Conservation (phyloP, 805 yeast species). For the Myxozyma neglecta region DNA sequence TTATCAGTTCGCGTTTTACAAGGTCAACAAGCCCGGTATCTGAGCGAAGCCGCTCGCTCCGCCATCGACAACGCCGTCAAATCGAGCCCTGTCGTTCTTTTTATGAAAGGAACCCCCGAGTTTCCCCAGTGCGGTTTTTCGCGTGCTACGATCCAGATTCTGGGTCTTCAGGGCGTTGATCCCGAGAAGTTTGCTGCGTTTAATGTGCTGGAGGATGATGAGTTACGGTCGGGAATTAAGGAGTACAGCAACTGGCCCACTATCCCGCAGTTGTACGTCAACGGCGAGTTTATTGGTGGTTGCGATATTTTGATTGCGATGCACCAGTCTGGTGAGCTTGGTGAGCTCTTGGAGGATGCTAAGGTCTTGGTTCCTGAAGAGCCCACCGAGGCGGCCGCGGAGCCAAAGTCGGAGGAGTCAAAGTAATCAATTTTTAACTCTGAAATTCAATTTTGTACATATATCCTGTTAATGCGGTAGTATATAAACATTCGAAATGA, state of each 20-base stretch:
- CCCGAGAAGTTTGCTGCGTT: constrained; percentile 96
- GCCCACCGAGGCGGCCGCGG: not conserved
- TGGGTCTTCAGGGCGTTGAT: constrained; percentile 97
- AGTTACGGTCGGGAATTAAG: constrained; percentile 90
- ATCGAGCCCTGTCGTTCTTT: constrained; percentile 91
- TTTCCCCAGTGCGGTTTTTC: constrained; percentile 98
- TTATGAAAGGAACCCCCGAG: constrained; percentile 99
- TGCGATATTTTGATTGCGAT: constrained; percentile 91
- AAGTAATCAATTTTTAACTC: not conserved
- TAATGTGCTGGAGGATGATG: constrained; percentile 92
- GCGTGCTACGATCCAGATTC: constrained; percentile 85
- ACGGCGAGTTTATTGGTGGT: constrained; percentile 92
- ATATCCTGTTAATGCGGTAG: not conserved
- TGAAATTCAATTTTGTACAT: not conserved
- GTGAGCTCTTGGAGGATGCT: constrained; percentile 66
- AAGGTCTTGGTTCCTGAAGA: constrained; percentile 11
- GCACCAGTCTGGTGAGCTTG: constrained; percentile 89
- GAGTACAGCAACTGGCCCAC: constrained; percentile 98
- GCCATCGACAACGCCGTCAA: constrained; percentile 85
- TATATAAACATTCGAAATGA: not conserved
- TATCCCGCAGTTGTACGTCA: constrained; percentile 89
- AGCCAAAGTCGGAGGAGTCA: not conserved
- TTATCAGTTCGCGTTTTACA: constrained; percentile 10
- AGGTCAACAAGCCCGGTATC: constrained; percentile 44
- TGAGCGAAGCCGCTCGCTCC: constrained; percentile 73